Evolutionary conservation across 805 yeast genomes (phyloP).

Genomic region (Lipomyces mesembrius): DNA sequence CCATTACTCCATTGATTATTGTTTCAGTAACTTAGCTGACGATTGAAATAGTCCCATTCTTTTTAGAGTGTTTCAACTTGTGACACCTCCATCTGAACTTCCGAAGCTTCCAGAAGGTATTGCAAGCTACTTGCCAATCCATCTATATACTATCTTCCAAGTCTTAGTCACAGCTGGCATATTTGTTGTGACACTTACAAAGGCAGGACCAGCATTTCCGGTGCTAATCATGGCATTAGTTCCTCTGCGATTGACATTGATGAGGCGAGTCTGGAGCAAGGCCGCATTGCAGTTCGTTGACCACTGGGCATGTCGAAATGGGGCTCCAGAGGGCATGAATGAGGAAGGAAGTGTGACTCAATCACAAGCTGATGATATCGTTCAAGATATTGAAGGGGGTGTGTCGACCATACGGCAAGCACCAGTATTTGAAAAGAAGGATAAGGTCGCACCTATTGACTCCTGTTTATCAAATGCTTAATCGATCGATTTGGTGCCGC

Average conservation of each 20-base stretch:
- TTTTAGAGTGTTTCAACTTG: background rate
- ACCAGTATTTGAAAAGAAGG: background rate
- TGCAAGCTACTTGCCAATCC: background rate
- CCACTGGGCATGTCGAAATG: constrained; percentile 1
- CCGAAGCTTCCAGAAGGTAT: background rate
- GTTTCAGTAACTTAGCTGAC: background rate
- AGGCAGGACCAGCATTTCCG: constrained; percentile 2
- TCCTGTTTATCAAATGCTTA: no score
- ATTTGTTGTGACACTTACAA: background rate
- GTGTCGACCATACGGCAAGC: background rate
- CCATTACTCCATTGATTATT: background rate
- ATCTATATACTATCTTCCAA: constrained; percentile 2
- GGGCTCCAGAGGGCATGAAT: background rate
- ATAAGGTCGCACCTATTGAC: no score
- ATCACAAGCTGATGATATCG: background rate
- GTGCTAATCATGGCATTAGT: background rate
- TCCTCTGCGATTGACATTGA: background rate
- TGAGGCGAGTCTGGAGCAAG: background rate
- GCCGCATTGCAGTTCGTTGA: background rate
- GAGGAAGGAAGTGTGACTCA: background rate
- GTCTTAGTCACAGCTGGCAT: background rate
- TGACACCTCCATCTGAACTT: background rate
- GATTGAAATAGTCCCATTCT: constrained; percentile 2
- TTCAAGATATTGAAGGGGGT: background rate
- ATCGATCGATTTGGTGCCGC: no score